Conservation (phyloP, 176 grass and related monocot genomes). For the Bromus sterilis region DNA sequence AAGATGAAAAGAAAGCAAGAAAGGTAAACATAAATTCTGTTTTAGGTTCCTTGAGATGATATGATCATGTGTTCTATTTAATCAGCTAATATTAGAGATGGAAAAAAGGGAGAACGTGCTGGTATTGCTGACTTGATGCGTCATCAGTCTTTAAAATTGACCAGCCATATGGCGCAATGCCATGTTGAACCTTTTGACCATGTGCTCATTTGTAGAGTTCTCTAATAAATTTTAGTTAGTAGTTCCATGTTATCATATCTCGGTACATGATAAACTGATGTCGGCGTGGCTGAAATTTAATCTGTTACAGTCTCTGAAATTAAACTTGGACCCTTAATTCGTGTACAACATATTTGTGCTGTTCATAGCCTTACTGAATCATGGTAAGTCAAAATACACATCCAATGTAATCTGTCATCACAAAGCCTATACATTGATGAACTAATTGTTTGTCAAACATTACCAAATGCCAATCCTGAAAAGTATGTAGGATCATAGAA, state of each 20-base stretch:
- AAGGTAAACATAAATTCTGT: constrained; percentile 48
- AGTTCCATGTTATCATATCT: background rate
- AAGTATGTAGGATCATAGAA: background rate
- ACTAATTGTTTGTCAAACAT: background rate
- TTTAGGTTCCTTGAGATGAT: background rate
- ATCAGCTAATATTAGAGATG: background rate
- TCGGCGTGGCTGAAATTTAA: background rate
- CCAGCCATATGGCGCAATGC: background rate
- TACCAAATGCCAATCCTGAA: background rate
- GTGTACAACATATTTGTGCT: background rate
- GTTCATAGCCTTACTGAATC: background rate
- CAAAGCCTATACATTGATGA: background rate
- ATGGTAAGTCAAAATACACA: background rate
- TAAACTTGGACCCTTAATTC: background rate
- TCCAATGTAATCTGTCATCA: background rate
- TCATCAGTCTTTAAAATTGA: background rate
- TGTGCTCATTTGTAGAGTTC: background rate
- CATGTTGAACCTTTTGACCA: background rate
- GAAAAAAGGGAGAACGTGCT: background rate
- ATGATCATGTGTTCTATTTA: background rate
- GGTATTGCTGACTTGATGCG: background rate
- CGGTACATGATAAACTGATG: background rate
- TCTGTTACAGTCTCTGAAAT: background rate
- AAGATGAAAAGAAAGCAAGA: constrained; percentile 95
- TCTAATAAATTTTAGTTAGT: background rate